Percentiles rank a stretch among this genome's conserved stretches.
phyloP scores from a whole-genome alignment of 805 yeast species.

The Nadsonia fulvescens region DNA sequence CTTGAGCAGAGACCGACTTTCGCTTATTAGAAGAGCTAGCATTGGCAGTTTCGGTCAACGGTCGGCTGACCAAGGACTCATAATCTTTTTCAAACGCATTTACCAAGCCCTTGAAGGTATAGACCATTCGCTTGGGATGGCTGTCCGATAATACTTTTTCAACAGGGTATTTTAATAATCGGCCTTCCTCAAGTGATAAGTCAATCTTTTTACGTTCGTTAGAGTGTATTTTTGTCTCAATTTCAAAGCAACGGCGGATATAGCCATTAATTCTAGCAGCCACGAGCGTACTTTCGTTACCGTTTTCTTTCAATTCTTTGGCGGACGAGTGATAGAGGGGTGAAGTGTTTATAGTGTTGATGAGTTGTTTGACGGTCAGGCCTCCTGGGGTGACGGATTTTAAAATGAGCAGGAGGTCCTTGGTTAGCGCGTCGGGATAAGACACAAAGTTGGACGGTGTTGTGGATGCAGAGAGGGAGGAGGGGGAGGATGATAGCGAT shows the following conservation, averaged over 20 bases:
- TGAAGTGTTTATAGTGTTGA: constrained; percentile 4
- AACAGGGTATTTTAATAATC: constrained; percentile 3
- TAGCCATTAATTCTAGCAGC: constrained; percentile 6
- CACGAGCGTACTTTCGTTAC: constrained; percentile 5
- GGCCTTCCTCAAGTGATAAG: constrained; percentile 5
- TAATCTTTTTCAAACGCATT: constrained; percentile 3
- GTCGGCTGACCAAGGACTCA: constrained; percentile 2
- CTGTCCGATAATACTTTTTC: constrained; percentile 6
- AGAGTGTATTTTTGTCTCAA: too few relatives aligned
- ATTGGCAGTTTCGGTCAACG: background rate
- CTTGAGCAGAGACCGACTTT: background rate
- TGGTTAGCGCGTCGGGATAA: too few relatives aligned
- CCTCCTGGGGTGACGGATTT: too few relatives aligned
- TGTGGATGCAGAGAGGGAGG: too few relatives aligned
- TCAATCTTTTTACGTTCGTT: too few relatives aligned
- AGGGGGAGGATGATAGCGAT: too few relatives aligned
- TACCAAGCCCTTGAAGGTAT: constrained; percentile 4
- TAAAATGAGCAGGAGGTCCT: too few relatives aligned
- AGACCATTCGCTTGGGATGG: constrained; percentile 7
- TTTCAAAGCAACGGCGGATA: constrained; percentile 5
- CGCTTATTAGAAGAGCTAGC: background rate
- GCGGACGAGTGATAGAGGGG: too few relatives aligned
- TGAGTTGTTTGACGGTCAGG: constrained; percentile 6
- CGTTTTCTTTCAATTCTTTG: too few relatives aligned
- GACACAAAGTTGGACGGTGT: too few relatives aligned